Evolutionary conservation across 257 asterid genomes (phyloP), one percentile per base, ranked within the genome.

Genomic region (Perilla frutescens): DNA sequence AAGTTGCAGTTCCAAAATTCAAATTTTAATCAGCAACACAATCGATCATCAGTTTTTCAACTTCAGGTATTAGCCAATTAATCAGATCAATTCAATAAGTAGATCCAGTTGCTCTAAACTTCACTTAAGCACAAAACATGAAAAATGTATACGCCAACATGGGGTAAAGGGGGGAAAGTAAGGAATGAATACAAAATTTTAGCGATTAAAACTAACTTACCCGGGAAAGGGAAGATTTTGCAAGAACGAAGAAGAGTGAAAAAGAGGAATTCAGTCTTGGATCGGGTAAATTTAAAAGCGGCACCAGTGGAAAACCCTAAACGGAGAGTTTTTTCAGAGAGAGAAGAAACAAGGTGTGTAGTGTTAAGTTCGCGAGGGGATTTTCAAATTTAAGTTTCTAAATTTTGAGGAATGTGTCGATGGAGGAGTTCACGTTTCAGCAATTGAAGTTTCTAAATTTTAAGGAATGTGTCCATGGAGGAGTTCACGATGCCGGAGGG

Each of bases 251-350:
- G 47, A 7, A 26, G 39, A 66, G 4, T 37, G 76, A 6, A 55
- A 13, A 29, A 60, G 3, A 8, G 58, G 29, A n/a, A n/a, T 70
- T 50, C 74, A 48, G 11, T 32, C 41, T 34, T 36, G 53, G 71
- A 76, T 78, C 82, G 77, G 39, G 61, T 34, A 14, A 48, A 62
- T 81, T 43, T 78, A 62, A 78, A 68, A 73, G 73, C 82, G 82
- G 82, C 85, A 82, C 76, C 36, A 6, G 74, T 7, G 63, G 5
- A 43, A 80, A 77, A 73, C 88, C 83, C 85, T 76, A 81, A 72
- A 26, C 62, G 53, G 58, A 68, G 73, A 41, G 78, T n/a, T 34
- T 55, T 39, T 34, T 57, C 61, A 39, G 72, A 77, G 68, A 68
- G 80, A 72, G 80, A 53, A 29, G 69, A 11, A 3, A 45, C 36